Conservation (phyloP, 805 yeast species). For the Starmerella etchellsii region DNA sequence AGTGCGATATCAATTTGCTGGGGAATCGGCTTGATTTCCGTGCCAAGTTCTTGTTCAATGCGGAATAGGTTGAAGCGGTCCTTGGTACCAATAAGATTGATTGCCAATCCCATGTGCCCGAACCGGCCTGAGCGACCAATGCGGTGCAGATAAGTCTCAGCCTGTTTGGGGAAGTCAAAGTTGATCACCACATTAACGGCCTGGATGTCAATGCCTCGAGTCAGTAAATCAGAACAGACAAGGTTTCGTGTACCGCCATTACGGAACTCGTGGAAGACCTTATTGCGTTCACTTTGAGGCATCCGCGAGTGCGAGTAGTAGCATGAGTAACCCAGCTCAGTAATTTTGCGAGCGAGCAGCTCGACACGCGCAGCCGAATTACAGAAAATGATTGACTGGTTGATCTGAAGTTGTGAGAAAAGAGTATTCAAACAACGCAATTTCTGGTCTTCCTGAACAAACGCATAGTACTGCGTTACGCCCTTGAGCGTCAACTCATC, state of each 20-base stretch:
- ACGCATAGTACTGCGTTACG: conserved; percentile 96
- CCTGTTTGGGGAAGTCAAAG: conserved; percentile 96
- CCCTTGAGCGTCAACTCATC: conserved; percentile 94
- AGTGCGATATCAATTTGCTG: conserved; percentile 77
- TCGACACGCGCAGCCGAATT: conserved; percentile 95
- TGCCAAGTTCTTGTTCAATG: conserved; percentile 93
- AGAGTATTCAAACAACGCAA: conserved; percentile 90
- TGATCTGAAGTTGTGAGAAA: conserved; percentile 85
- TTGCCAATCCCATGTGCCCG: conserved; percentile 96
- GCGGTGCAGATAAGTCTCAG: conserved; percentile 95
- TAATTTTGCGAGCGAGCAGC: conserved; percentile 84
- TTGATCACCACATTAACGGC: conserved; percentile 97
- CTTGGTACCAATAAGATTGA: conserved; percentile 91
- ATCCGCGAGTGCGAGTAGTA: conserved; percentile 93
- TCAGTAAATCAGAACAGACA: conserved; percentile 90
- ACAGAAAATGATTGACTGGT: conserved; percentile 94
- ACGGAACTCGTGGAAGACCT: conserved; percentile 96
- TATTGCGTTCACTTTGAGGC: conserved; percentile 95
- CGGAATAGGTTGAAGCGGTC: conserved; percentile 87
- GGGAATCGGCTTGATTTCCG: conserved; percentile 95
- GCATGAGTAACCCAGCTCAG: conserved; percentile 93
- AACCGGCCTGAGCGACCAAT: conserved; percentile 98
- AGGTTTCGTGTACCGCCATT: conserved; percentile 94
- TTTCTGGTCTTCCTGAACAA: conserved; percentile 92
- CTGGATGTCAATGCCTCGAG: conserved; percentile 98